phyloP scores from a whole-genome alignment of 768 basidiomycete species.

The Termitomyces titanicus region DNA sequence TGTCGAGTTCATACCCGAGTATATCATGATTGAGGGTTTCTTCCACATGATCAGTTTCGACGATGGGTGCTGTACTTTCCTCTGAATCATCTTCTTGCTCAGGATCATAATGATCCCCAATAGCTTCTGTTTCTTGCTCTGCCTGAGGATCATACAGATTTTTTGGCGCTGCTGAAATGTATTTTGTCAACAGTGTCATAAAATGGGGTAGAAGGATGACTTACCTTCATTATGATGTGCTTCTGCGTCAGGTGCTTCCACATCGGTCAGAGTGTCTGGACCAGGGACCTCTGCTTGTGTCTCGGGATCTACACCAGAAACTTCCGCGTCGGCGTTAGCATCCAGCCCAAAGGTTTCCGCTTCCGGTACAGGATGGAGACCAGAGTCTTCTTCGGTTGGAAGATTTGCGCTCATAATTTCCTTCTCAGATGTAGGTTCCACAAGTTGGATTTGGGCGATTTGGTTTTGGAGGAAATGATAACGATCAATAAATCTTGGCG shows the following conservation, averaged over 20 bases:
- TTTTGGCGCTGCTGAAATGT: neutral
- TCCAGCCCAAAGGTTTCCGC: neutral
- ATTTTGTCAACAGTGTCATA: neutral
- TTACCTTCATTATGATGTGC: neutral
- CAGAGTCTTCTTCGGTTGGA: neutral
- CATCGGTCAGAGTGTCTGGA: neutral
- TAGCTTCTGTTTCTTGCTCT: constrained; percentile 8
- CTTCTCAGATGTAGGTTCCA: neutral
- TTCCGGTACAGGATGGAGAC: neutral
- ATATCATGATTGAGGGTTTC: neutral
- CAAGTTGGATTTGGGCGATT: constrained; percentile 29
- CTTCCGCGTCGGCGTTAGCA: neutral
- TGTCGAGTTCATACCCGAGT: neutral
- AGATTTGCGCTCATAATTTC: neutral
- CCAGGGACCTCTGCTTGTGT: neutral
- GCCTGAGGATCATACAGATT: constrained; percentile 10
- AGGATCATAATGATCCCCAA: neutral
- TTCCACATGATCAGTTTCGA: neutral
- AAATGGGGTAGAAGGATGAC: neutral
- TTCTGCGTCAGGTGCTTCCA: neutral
- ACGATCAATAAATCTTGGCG: constrained; percentile 63
- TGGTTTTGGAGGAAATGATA: constrained; percentile 64
- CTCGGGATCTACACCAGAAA: neutral
- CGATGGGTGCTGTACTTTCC: neutral
- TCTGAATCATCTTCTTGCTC: neutral